phyloP scores from a whole-genome alignment of 345 rosid species.

The Populus euphratica region DNA sequence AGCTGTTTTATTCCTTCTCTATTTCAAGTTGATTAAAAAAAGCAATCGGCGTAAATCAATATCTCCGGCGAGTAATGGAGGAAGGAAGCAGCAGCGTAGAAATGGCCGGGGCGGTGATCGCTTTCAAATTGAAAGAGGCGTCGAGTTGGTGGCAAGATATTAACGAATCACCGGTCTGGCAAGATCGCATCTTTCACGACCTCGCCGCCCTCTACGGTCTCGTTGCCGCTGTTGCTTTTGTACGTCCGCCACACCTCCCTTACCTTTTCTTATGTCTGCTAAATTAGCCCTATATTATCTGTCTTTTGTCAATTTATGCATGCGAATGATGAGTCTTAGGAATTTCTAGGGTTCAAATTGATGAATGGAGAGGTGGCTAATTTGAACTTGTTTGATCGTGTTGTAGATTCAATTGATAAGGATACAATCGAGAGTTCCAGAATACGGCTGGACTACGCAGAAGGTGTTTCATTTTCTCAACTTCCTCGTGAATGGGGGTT shows the following conservation, averaged over 20 bases:
- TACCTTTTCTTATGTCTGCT: not conserved
- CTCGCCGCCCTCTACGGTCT: constrained; percentile 65
- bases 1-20: not conserved
- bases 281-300: not conserved
- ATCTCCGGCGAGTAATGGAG: not conserved
- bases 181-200: constrained; percentile 70
- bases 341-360: constrained; percentile 9
- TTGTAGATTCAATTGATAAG: constrained; percentile 75
- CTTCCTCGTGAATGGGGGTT: constrained; percentile 86
- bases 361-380: not conserved
- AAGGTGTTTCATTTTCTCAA: constrained; percentile 92
- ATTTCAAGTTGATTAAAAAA: not conserved
- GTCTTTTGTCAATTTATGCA: not conserved
- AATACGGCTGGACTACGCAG: constrained; percentile 95
- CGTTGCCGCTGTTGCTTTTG: constrained; percentile 73
- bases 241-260: constrained; percentile 13
- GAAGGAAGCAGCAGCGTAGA: constrained; percentile 30
- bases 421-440: constrained; percentile 86
- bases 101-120: constrained; percentile 31
- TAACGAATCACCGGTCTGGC: constrained; percentile 68
- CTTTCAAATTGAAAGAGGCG: constrained; percentile 46
- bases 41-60: not conserved
- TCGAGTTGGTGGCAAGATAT: constrained; percentile 69
- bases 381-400: not conserved
- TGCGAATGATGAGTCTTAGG: not conserved